phyloP scores from a whole-genome alignment of 495 filamentous ascomycete genomes.

The Aspergillus biplanus region DNA sequence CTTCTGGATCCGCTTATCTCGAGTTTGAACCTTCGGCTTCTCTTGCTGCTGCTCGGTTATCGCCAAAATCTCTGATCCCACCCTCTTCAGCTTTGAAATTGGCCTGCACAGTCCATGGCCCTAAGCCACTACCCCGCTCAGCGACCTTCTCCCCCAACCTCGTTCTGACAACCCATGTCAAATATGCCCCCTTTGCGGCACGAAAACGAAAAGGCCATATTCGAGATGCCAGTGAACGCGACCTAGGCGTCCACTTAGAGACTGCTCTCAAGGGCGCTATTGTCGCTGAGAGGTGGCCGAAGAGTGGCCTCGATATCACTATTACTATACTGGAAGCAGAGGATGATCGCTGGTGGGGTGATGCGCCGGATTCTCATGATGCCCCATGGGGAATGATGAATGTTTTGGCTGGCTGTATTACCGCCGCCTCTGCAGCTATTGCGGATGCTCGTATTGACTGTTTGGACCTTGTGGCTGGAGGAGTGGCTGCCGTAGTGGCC shows the following conservation, averaged over 20 bases:
- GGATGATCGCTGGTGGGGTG: constrained; percentile 66
- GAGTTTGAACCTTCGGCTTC: constrained; percentile 72
- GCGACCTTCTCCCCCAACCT: constrained; percentile 89
- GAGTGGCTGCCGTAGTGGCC: constrained; percentile 79
- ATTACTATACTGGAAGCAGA: constrained; percentile 93
- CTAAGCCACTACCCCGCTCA: constrained; percentile 85
- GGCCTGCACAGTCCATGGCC: constrained; percentile 89
- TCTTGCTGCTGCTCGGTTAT: constrained; percentile 50
- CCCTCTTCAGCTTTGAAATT: constrained; percentile 76
- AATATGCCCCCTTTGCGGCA: constrained; percentile 93
- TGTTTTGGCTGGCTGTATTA: constrained; percentile 89
- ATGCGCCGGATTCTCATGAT: constrained; percentile 50
- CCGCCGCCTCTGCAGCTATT: constrained; percentile 92
- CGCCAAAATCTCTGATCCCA: constrained; percentile 49
- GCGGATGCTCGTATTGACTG: constrained; percentile 96
- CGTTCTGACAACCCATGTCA: constrained; percentile 87
- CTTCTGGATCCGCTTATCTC: constrained; percentile 91
- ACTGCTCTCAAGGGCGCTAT: constrained; percentile 86
- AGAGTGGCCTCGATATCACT: constrained; percentile 90
- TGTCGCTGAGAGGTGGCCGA: constrained; percentile 93
- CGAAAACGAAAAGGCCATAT: constrained; percentile 81
- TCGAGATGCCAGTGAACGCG: constrained; percentile 82
- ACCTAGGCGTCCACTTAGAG: constrained; percentile 89
- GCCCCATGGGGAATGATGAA: constrained; percentile 81
- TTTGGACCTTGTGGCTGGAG: constrained; percentile 86